Evolutionary conservation across 2,329 filamentous ascomycete species (phyloP).

Genomic region (Colletotrichum sp.): DNA sequence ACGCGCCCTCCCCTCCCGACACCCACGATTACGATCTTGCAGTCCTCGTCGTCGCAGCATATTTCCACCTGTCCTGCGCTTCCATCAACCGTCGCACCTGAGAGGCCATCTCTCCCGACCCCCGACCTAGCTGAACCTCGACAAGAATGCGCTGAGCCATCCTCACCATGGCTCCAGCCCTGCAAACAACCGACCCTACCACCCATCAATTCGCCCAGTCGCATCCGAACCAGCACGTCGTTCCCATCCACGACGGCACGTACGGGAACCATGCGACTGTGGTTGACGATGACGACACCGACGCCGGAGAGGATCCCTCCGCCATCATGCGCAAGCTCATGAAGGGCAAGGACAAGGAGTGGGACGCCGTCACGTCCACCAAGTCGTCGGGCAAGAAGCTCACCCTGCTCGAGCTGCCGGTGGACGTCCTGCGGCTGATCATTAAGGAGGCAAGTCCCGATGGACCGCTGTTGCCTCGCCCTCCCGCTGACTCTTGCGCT

Average conservation of each 20-base stretch:
- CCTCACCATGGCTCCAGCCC: conserved; percentile 20
- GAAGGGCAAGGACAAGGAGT: conserved; percentile 69
- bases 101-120: not conserved
- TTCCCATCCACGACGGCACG: not conserved
- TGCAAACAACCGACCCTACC: conserved; percentile 13
- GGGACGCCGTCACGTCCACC: conserved; percentile 62
- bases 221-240: conserved; percentile 3
- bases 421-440: conserved; percentile 80
- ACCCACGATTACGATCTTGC: not conserved
- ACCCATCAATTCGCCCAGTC: conserved; percentile 14
- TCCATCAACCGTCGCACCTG: not conserved
- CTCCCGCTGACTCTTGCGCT: conserved; percentile 11
- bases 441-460: conserved; percentile 70
- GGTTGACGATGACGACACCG: not conserved
- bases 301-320: conserved; percentile 21
- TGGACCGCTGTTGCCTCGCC: not conserved
- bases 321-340: conserved; percentile 40
- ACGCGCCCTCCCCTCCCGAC: not conserved
- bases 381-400: conserved; percentile 38
- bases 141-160: conserved; percentile 8
- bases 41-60: not conserved
- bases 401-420: conserved; percentile 74
- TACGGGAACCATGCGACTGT: not conserved
- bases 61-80: not conserved
- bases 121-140: not conserved